Percentiles rank a stretch among this genome's conserved stretches.
Conservation (phyloP, 768 basidiomycete species). For the Podaxis sp. region DNA sequence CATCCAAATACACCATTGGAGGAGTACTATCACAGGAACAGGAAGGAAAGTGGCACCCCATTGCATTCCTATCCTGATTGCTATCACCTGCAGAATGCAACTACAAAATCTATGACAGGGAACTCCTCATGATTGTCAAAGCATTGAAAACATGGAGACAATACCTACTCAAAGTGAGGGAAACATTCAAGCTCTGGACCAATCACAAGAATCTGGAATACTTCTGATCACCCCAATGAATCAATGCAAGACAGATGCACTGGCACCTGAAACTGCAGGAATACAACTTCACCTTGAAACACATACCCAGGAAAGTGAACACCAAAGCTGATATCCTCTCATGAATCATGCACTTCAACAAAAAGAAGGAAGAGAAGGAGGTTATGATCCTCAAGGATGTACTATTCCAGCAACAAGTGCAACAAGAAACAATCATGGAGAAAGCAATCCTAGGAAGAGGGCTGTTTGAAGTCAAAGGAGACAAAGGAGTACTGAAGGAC, state of each 20-base stretch:
- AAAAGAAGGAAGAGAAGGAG: no score
- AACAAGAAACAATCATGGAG: no score
- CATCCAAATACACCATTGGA: slow-evolving; percentile 14
- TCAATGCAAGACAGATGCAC: not conserved
- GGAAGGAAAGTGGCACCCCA: no score
- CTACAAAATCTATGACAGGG: no score
- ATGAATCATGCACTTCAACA: not conserved
- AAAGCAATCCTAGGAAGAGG: no score
- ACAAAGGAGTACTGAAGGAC: no score
- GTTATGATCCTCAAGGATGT: no score
- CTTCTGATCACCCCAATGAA: slow-evolving; percentile 1
- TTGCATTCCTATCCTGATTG: no score
- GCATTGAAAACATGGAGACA: slow-evolving; percentile 29
- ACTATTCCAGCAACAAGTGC: no score
- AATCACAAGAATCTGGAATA: slow-evolving; percentile 25
- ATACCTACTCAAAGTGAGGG: slow-evolving; percentile 19
- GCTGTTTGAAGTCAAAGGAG: no score
- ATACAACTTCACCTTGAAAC: not conserved
- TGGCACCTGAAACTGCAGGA: not conserved
- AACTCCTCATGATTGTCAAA: slow-evolving; percentile 21
- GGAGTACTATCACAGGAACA: no score
- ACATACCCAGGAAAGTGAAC: not conserved
- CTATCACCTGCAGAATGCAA: no score
- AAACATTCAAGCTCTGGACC: slow-evolving; percentile 12
- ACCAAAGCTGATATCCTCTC: not conserved